These are phyloP conservation scores for Cladochytrium replicatum DNA, from an alignment of 192 early-diverging fungal genomes.

Conservation along the genomic window DNA sequence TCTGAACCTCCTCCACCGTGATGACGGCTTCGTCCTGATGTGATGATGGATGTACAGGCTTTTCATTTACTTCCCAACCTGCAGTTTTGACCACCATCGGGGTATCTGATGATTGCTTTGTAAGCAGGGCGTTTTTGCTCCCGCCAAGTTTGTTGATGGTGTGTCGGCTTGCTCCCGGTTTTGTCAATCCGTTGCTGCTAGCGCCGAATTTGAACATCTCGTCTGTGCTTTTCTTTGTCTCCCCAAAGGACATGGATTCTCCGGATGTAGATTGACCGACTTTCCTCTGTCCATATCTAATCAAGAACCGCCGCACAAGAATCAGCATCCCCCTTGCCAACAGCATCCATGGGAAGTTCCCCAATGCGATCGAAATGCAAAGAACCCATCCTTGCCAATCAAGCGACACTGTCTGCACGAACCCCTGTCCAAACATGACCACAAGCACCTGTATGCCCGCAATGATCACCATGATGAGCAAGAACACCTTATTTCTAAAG, in stretches of 20 bases:
- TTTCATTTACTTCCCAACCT: slow-evolving; percentile 1
- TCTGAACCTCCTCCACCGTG: no score
- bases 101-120: slow-evolving; percentile 9
- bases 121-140: no score
- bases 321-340: slow-evolving; percentile 4
- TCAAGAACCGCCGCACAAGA: slow-evolving; percentile 16
- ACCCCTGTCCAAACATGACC: slow-evolving; percentile 21
- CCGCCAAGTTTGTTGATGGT: slow-evolving; percentile 2
- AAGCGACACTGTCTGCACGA: slow-evolving; percentile 25
- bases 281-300: slow-evolving; percentile 11
- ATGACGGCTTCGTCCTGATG: no score
- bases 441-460: slow-evolving; percentile 36
- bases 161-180: neutral
- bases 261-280: neutral
- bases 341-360: slow-evolving; percentile 35
- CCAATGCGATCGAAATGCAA: slow-evolving; percentile 21
- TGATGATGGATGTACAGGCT: no score
- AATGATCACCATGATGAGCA: slow-evolving; percentile 33
- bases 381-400: slow-evolving; percentile 32
- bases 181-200: neutral
- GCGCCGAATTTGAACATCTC: neutral
- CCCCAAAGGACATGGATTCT: neutral
- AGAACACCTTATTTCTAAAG: slow-evolving; percentile 38
- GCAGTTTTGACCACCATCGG: slow-evolving; percentile 1
- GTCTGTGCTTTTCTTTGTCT: neutral